Evolutionary conservation across 768 basidiomycete species (phyloP).

Genomic region (Kondoa subrosea): DNA sequence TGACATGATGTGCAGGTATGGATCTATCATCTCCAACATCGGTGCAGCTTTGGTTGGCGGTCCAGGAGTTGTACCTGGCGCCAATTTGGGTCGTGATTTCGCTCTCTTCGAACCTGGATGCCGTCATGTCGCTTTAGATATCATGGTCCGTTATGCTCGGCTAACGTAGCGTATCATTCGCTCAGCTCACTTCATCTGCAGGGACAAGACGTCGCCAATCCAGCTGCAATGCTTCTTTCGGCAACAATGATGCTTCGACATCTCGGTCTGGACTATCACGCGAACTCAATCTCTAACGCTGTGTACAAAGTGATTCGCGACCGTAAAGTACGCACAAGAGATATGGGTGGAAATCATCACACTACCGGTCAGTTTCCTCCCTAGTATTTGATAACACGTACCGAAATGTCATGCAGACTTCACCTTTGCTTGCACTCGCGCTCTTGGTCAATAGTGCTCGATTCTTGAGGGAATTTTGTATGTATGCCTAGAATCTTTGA

Average conservation of each 20-base stretch:
- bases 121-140: conserved; percentile 39
- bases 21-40: conserved; percentile 94
- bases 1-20: conserved; percentile 41
- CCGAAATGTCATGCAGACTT: neutral
- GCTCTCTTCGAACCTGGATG: conserved; percentile 98
- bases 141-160: conserved; percentile 8
- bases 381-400: neutral
- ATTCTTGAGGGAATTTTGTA: no score
- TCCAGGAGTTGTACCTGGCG: conserved; percentile 92
- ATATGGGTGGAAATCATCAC: conserved; percentile 61
- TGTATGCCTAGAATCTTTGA: no score
- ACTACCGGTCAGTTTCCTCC: neutral
- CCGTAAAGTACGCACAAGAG: conserved; percentile 75
- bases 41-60: conserved; percentile 97
- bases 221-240: conserved; percentile 88
- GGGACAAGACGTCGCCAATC: conserved; percentile 45
- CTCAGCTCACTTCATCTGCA: conserved; percentile 17
- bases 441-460: neutral
- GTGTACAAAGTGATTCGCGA: conserved; percentile 83
- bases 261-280: conserved; percentile 59
- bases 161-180: neutral
- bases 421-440: neutral
- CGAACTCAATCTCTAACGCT: conserved; percentile 79
- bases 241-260: conserved; percentile 44
- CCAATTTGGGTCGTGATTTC: conserved; percentile 93